Conservation (phyloP, 352 stramenopile species). For the Thalassiosira hispida region DNA sequence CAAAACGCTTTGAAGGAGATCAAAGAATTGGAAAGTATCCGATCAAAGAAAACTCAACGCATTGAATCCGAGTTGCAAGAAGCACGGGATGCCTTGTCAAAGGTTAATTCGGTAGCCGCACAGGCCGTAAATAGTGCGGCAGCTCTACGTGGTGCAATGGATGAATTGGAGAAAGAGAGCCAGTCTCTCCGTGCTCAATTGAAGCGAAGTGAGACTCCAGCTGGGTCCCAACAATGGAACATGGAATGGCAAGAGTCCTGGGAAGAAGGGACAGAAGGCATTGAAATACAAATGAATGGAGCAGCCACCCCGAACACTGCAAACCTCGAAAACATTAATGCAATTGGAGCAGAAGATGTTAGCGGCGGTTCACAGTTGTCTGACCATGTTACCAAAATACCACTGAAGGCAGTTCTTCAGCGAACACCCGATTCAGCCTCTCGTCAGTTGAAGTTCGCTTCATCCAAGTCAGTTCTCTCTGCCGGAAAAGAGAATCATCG, state of each 20-base stretch:
- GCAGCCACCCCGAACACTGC: not conserved
- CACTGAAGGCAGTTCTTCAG: constrained; percentile 21
- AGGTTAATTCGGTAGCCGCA: constrained; percentile 1
- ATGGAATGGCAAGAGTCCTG: constrained; percentile 36
- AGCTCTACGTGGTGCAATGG: constrained; percentile 17
- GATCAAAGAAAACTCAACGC: constrained; percentile 8
- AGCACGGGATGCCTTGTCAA: constrained; percentile 11
- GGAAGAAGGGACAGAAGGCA: not conserved
- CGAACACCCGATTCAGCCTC: constrained; percentile 34
- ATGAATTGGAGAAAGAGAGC: constrained; percentile 29
- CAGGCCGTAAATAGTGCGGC: constrained; percentile 7
- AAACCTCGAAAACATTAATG: constrained; percentile 34
- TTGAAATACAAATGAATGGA: constrained; percentile 29
- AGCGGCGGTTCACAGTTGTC: constrained; percentile 17
- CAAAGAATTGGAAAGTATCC: constrained; percentile 13
- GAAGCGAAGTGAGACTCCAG: constrained; percentile 12
- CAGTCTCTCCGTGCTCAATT: constrained; percentile 18
- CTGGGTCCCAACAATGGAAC: constrained; percentile 16
- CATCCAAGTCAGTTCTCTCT: not conserved
- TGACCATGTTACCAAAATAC: constrained; percentile 26
- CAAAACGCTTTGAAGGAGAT: constrained; percentile 23
- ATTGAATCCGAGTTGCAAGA: constrained; percentile 16
- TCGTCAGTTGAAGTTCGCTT: constrained; percentile 27
- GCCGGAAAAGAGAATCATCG: constrained; percentile 29
- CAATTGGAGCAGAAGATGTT: constrained; percentile 36